Percentiles rank a stretch among this genome's conserved stretches.
Conservation (phyloP, 164 flowering plant genomes). For the Liquidambar formosana region DNA sequence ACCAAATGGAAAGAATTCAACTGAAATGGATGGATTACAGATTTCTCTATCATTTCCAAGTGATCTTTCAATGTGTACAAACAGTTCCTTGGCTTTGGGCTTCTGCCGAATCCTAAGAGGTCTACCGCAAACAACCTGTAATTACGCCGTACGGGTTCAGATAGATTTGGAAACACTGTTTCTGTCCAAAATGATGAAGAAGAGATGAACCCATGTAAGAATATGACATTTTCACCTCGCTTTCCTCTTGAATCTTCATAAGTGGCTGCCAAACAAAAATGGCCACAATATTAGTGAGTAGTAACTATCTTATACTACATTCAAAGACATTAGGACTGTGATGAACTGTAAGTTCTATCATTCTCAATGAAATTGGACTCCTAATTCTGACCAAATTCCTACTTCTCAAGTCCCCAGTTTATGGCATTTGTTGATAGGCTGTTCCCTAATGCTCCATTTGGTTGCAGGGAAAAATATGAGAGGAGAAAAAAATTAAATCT, state of each 20-base stretch:
- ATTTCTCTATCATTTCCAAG: constrained; percentile 64
- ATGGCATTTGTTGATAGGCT: too few relatives aligned
- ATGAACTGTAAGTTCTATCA: too few relatives aligned
- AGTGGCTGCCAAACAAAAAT: constrained; percentile 28
- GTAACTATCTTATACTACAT: too few relatives aligned
- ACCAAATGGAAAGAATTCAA: constrained; percentile 72
- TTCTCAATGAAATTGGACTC: too few relatives aligned
- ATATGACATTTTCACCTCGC: constrained; percentile 53
- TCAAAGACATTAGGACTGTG: too few relatives aligned
- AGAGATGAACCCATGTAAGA: constrained; percentile 75
- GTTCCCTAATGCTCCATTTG: too few relatives aligned
- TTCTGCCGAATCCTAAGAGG: constrained; percentile 79
- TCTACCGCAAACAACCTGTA: constrained; percentile 69
- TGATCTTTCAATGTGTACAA: constrained; percentile 75
- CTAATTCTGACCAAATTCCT: too few relatives aligned
- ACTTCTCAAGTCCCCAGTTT: too few relatives aligned
- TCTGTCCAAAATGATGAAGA: constrained; percentile 81
- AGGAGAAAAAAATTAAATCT: too few relatives aligned
- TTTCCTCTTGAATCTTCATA: constrained; percentile 18
- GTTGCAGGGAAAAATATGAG: too few relatives aligned
- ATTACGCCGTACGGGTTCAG: constrained; percentile 33
- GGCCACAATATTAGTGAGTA: not conserved
- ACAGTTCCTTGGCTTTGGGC: constrained; percentile 80
- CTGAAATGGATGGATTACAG: constrained; percentile 46
- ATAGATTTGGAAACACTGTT: constrained; percentile 56